Evolutionary conservation across 331 rosid genomes (phyloP).

Genomic region (Telfairia occidentalis): DNA sequence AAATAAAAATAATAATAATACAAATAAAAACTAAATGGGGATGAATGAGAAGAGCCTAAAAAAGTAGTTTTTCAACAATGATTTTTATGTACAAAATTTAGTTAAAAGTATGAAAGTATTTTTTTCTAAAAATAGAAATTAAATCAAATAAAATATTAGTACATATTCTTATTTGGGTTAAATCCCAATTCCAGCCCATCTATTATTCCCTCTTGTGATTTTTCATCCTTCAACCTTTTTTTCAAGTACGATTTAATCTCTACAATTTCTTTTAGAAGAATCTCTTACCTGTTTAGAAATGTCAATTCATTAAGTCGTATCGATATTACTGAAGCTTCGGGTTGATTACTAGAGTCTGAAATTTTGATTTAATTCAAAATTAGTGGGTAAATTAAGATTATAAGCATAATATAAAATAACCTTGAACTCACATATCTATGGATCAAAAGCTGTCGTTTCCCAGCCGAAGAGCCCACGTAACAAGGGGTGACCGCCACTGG

Average conservation of each 20-base stretch:
- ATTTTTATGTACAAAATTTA: no score
- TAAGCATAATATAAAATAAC: no score
- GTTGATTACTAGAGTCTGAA: no score
- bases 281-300: no score
- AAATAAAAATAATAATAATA: no score
- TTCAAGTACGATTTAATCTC: background rate
- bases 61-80: background rate
- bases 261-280: no score
- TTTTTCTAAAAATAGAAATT: background rate
- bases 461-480: background rate
- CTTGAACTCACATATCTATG: no score
- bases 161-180: background rate
- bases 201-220: background rate
- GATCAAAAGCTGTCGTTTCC: background rate
- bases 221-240: background rate
- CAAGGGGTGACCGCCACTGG: background rate
- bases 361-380: no score
- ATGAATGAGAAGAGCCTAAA: background rate
- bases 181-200: background rate
- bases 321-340: background rate
- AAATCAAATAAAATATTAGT: background rate
- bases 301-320: no score
- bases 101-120: background rate
- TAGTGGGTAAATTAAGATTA: no score
- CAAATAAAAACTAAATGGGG: no score